Conservation (phyloP, 495 filamentous ascomycete genomes). For the Penicillium turbatum region DNA sequence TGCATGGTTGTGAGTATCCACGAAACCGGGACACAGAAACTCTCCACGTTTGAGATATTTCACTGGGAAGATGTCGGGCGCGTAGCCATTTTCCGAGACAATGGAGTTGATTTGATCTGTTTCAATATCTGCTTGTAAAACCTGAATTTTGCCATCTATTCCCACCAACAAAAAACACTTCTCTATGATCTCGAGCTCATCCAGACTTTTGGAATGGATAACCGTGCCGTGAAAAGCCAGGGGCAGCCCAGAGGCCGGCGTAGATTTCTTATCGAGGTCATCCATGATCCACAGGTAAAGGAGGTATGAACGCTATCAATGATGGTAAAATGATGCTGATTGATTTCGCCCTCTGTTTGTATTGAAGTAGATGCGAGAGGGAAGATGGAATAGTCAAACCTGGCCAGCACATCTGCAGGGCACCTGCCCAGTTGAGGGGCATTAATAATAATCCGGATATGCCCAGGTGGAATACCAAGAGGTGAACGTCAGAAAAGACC, state of each 20-base stretch:
- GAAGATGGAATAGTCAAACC: not conserved
- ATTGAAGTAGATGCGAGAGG: no score
- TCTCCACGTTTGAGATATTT: slow-evolving; percentile 43
- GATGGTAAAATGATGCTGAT: no score
- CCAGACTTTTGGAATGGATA: slow-evolving; percentile 44
- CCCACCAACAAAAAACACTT: slow-evolving; percentile 43
- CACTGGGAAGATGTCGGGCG: slow-evolving; percentile 31
- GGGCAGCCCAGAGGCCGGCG: slow-evolving; percentile 18
- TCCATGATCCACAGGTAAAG: slow-evolving; percentile 9
- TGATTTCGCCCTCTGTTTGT: no score
- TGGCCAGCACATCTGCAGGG: no score
- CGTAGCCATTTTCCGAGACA: slow-evolving; percentile 25
- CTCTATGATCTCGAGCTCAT: slow-evolving; percentile 45
- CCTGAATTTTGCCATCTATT: slow-evolving; percentile 39
- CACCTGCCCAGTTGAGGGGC: not conserved
- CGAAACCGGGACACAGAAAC: slow-evolving; percentile 58
- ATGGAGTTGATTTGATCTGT: slow-evolving; percentile 19
- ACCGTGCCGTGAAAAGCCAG: slow-evolving; percentile 50
- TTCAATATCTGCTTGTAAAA: slow-evolving; percentile 19
- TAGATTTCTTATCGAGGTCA: slow-evolving; percentile 10
- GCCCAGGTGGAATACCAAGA: no score
- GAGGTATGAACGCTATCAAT: not conserved
- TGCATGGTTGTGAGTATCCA: slow-evolving; percentile 64
- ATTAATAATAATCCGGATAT: slow-evolving; percentile 2
- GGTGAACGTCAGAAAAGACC: no score